These are phyloP conservation scores for Cladobotryum mycophilum DNA, from an alignment of 2,329 filamentous ascomycete genomes.

Conservation along the genomic window DNA sequence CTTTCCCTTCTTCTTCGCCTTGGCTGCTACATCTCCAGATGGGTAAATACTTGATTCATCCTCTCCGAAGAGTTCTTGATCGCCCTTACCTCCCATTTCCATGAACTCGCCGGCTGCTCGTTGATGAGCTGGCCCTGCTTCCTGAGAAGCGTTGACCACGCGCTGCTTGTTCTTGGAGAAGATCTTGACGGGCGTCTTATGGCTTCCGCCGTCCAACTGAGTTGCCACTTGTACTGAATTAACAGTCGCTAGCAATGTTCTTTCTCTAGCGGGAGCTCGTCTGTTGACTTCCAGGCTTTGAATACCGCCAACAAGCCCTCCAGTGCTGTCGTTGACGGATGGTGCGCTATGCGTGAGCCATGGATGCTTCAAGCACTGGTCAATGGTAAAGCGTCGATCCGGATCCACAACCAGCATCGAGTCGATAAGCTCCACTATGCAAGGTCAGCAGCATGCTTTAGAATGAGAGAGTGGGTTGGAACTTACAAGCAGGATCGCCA, in stretches of 20 bases:
- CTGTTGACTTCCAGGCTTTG: slow-evolving; percentile 75
- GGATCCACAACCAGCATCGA: slow-evolving; percentile 88
- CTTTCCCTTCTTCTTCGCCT: slow-evolving; percentile 25
- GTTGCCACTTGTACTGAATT: slow-evolving; percentile 60
- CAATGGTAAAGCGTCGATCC: slow-evolving; percentile 75
- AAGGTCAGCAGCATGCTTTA: slow-evolving; percentile 6
- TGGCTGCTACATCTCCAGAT: slow-evolving; percentile 23
- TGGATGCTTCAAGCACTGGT: slow-evolving; percentile 84
- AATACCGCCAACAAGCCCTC: slow-evolving; percentile 84
- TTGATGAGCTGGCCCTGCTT: slow-evolving; percentile 60
- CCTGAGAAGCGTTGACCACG: slow-evolving; percentile 38
- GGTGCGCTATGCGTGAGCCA: slow-evolving; percentile 66
- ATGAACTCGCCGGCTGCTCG: slow-evolving; percentile 72
- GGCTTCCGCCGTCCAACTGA: slow-evolving; percentile 49
- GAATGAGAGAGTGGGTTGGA: not conserved
- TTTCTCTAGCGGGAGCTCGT: slow-evolving; percentile 71
- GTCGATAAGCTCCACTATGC: slow-evolving; percentile 75
- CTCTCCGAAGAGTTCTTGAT: slow-evolving; percentile 68
- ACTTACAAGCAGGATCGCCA: slow-evolving; percentile 62
- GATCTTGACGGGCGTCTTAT: slow-evolving; percentile 61
- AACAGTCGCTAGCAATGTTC: slow-evolving; percentile 76
- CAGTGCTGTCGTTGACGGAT: slow-evolving; percentile 76
- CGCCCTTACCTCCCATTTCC: slow-evolving; percentile 78
- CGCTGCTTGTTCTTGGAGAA: slow-evolving; percentile 61
- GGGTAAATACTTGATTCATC: slow-evolving; percentile 50